Evolutionary conservation across 1,284 basidiomycete species (phyloP).

Genomic region (Thelephora terrestris): DNA sequence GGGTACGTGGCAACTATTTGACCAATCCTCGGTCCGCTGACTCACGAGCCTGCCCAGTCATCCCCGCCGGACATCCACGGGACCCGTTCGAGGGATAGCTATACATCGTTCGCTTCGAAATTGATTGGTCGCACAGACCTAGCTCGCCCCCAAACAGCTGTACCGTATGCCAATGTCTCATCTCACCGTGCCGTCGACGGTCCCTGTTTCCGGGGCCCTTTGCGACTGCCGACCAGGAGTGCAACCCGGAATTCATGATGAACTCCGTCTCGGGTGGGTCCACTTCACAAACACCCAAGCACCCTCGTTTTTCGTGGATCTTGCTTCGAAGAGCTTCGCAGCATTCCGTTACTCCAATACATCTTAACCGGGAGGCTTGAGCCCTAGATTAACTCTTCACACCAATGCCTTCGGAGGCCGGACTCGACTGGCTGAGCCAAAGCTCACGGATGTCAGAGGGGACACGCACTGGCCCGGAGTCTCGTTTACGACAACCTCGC

Average conservation of each 20-base stretch:
- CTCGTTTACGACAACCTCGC: conserved; percentile 12
- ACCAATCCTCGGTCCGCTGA: not conserved
- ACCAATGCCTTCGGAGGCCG: conserved; percentile 59
- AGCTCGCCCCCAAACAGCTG: conserved; percentile 51
- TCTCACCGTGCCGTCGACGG: not conserved
- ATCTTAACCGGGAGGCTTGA: not conserved
- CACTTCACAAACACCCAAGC: conserved; percentile 76
- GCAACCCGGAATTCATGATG: conserved; percentile 55
- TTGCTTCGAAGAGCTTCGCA: conserved; percentile 71
- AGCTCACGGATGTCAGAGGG: conserved; percentile 72
- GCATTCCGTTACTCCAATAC: conserved; percentile 24
- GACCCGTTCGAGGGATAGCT: conserved; percentile 44
- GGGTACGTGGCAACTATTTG: conserved; percentile 28
- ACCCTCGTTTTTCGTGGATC: conserved; percentile 61
- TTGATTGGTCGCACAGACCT: conserved; percentile 56
- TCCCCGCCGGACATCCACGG: conserved; percentile 51
- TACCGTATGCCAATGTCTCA: conserved; percentile 33
- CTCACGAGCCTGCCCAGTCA: conserved; percentile 33
- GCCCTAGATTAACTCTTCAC: conserved; percentile 36
- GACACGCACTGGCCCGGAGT: conserved; percentile 70
- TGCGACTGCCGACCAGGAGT: conserved; percentile 60
- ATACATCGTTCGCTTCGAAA: conserved; percentile 47
- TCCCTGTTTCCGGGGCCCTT: conserved; percentile 35
- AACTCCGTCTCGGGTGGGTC: conserved; percentile 69
- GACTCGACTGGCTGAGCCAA: conserved; percentile 65